Conservation (phyloP, 495 filamentous ascomycete genomes). For the Aspergillus affinis region DNA sequence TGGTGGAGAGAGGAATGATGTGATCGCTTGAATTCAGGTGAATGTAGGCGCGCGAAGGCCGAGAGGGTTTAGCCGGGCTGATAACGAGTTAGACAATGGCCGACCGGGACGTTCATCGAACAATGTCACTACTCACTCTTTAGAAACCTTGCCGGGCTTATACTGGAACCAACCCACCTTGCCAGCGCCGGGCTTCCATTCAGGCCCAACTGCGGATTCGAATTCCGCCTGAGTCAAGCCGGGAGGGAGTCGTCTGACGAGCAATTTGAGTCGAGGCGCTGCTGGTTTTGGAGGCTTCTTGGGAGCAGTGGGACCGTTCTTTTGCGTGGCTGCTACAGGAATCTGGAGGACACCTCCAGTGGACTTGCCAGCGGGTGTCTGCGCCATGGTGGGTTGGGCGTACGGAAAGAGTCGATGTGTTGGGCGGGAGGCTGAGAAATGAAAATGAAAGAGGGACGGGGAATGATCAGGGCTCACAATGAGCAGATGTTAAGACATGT, state of each 20-base stretch:
- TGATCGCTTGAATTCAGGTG: slow-evolving; percentile 64
- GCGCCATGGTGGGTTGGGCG: slow-evolving; percentile 30
- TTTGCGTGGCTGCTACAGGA: slow-evolving; percentile 56
- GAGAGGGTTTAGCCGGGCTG: slow-evolving; percentile 76
- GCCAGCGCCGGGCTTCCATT: slow-evolving; percentile 75
- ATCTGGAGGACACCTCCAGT: slow-evolving; percentile 60
- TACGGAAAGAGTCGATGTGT: slow-evolving; percentile 2
- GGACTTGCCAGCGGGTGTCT: slow-evolving; percentile 40
- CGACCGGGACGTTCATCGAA: neutral
- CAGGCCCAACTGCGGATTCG: slow-evolving; percentile 67
- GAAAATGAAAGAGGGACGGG: neutral
- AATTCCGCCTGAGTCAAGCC: slow-evolving; percentile 82
- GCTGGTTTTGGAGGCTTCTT: slow-evolving; percentile 55
- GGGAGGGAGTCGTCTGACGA: slow-evolving; percentile 83
- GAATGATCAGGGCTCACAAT: no score
- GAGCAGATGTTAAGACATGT: no score
- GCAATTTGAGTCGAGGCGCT: slow-evolving; percentile 71
- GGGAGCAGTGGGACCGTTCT: slow-evolving; percentile 39
- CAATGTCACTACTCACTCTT: slow-evolving; percentile 62
- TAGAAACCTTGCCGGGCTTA: slow-evolving; percentile 79
- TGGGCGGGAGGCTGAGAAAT: neutral
- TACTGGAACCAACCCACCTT: slow-evolving; percentile 83
- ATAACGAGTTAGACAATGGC: slow-evolving; percentile 1
- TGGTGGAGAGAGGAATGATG: slow-evolving; percentile 60
- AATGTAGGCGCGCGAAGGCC: slow-evolving; percentile 74